Evolutionary conservation across 345 rosid species (phyloP), one percentile per base, ranked within the genome.

Genomic region (Eucalyptus microcorys): DNA sequence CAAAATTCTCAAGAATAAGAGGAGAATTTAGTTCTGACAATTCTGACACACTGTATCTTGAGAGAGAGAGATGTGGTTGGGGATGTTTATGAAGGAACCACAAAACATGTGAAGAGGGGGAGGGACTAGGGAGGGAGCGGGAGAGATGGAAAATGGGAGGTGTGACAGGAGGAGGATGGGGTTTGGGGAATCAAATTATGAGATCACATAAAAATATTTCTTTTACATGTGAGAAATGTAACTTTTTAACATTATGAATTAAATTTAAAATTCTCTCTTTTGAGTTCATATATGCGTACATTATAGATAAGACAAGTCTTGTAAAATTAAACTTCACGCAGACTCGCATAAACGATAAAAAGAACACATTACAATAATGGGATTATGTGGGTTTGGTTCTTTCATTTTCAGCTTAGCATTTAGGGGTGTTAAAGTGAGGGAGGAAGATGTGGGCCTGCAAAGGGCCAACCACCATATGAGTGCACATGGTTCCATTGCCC

Each of bases 401-500:
- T 86, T 90, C 91, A 43, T 92, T 89, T 86, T 88, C 90, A 76
- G 87, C 76, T 43, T 59, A 50, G 89, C 45, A 57, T 89, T 89
- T 43, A 57, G 91, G 49, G 90, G 89, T 86, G 85, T 81, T 81
- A 88, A 86, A 84, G 91, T 34, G 89, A 91, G 87, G 76, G 86
- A 87, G 64, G 87, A 26, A 66, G 49, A 32, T 71, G 93, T 92
- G 93, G 95, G 94, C 47, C 84, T 40, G 84, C 84, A 40, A 22
- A 49, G 88, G 87, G 89, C 95, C 96, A 93, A 93, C 95, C 89
- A 93, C 95, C 95, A 94, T 94, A 95, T 95, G 96, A 91, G 89
- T 87, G 96, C 96, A 94, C 96, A 94, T 94, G 96, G 91, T 91
- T 90, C 93, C 94, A 85, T 88, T 90, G 89, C 83, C 91, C 95